Base-by-base conservation (phyloP, 805 yeast species). In the Pichia rugopelliculosa region DNA sequence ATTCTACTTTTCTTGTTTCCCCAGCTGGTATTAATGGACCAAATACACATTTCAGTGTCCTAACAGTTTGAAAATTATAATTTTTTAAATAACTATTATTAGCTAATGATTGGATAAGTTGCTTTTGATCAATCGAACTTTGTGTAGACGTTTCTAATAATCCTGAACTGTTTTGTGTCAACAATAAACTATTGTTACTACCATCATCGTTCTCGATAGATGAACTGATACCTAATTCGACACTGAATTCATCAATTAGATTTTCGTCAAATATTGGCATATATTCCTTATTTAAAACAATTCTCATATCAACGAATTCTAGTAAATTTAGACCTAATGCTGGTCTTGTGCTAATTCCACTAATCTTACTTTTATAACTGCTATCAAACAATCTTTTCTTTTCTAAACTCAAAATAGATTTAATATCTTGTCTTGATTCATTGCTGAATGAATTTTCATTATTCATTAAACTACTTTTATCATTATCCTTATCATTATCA, bases 321-420 rank as follows among this genome's bases (percentile, higher is more conserved):
- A 77, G 69, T 84, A 86, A 79, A 10, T 69, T 56, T 3, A 74
- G 50, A 0, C 86, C 87, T 39, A 80, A 60, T 17, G 80, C 75
- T 3, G 87, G 83, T 1, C 75, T 62, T 1, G 68, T 64, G 21
- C 58, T 58, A 23, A 61, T 63, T 26, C 59, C 56, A 26, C 64
- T 52, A 6, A 64, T 59, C 42, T 59, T 59, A 42, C 66, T 58
- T 46, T 66, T 68, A 48, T 64, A 60, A 12, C 47, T 54, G 9
- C 60, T 59, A 41, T 59, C 67, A 51, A 65, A 65, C 45, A 62
- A 39, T 42, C 59, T 53, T 39, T 56, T 61, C 27, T 56, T 54
- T 34, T 65, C 68, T 3, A 22, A 40, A 36, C 52, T 57, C 18
- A 65, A 42, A 20, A 57, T 58, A 30, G 54, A 58, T 40, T 51